Evolutionary conservation across 176 grass and related monocot species (phyloP), one percentile per base, ranked within the genome.

Genomic region (Oryza glumipatula): DNA sequence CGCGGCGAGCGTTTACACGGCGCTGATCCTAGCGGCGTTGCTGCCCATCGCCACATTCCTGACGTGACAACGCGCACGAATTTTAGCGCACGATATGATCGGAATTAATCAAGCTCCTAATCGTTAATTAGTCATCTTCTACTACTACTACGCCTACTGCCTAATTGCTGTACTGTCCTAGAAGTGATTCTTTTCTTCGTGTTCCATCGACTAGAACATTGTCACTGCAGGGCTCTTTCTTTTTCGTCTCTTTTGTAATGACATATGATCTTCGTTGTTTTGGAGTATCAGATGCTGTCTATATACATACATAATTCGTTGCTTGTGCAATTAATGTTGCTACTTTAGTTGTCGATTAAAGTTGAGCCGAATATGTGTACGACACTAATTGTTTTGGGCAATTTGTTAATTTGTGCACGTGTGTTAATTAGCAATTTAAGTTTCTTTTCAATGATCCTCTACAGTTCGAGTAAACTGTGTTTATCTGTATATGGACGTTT

Each of bases 1-100:
- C 73, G 47, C 78, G 32, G 46, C 77, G 13, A 77, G 32, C 38
- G 58, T 86, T 61, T 89, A 70, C 54, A 61, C 82, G 9, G 73
- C 68, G 12, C 21, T 81, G 2, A 51, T 76, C 67, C 21, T 90
- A 1, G 7, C 68, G 4, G 77, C 86, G 38, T 52, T 85, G 35
- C 52, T 82, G 52, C 72, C 78, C 19, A 4, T 36, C 66, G 45
- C 84, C 75, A 23, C 51, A 49, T 22, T 88, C 9, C 72, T 84
- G 72, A 74, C 44, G 88, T 90, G 83, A 74, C 68, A 36, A 7
- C 17, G 49, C 11, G 23, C 30, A 80, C 24, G 21, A 22, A 58
- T 58, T 21, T 63, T 23, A 22, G 58, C 3, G 19, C 58, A 23
- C 11, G 3, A 23, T 63, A 22, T 23, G 58, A 23, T 63, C 21